Evolutionary conservation across 768 basidiomycete genomes (phyloP).

Genomic region (Gymnopilus dilepis): DNA sequence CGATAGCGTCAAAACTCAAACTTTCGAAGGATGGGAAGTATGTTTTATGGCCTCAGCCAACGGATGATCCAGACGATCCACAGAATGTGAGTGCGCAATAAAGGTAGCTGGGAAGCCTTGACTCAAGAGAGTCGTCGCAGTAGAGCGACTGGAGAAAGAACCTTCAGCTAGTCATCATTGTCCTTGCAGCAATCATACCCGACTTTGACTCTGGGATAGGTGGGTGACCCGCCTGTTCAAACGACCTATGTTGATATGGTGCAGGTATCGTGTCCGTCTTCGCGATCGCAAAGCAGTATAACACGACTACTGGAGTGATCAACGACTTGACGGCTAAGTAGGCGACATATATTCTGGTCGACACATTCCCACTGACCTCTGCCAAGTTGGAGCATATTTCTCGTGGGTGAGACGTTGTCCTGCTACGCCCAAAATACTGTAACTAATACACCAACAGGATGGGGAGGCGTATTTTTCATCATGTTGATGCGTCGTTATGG

Average conservation of each 20-base stretch:
- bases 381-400: constrained; percentile 69
- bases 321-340: constrained; percentile 68
- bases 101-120: not conserved
- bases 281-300: constrained; percentile 56
- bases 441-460: constrained; percentile 39
- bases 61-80: constrained; percentile 65
- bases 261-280: constrained; percentile 68
- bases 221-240: constrained; percentile 22
- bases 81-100: constrained; percentile 45
- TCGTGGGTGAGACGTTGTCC: constrained; percentile 47
- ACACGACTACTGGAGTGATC: constrained; percentile 60
- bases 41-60: constrained; percentile 74
- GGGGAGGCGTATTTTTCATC: constrained; percentile 66
- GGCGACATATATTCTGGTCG: constrained; percentile 11
- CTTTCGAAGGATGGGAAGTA: constrained; percentile 59
- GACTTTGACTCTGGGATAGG: constrained; percentile 74
- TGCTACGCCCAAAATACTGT: constrained; percentile 11
- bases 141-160: constrained; percentile 61
- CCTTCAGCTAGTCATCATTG: constrained; percentile 62
- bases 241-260: not conserved
- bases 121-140: not conserved
- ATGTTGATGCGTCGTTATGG: constrained; percentile 68
- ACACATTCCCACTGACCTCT: constrained; percentile 5
- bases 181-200: constrained; percentile 67
- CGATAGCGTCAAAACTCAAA: constrained; percentile 59